Conservation (phyloP, 371 early-diverging fungal species). For the Mortierella sp. region DNA sequence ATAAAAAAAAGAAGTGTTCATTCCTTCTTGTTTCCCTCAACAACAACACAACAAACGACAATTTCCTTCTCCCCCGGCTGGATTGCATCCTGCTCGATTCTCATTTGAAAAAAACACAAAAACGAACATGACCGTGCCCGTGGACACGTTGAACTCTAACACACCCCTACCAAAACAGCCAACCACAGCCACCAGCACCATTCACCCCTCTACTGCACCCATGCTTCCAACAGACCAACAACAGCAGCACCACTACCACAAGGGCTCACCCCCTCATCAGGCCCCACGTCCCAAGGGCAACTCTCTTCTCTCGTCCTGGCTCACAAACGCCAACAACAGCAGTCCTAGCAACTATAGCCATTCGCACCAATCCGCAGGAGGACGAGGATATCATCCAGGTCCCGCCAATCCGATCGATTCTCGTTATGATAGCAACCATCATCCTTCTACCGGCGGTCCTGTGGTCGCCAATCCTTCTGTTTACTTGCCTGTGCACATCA, state of each 20-base stretch:
- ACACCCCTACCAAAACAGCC: not conserved
- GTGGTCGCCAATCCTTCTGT: not conserved
- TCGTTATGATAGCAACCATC: not conserved
- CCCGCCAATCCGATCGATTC: slow-evolving; percentile 8
- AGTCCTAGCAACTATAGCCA: not conserved
- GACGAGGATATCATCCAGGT: slow-evolving; percentile 1
- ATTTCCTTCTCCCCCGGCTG: not conserved
- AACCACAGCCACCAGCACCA: slow-evolving; percentile 29
- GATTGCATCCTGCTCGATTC: slow-evolving; percentile 5
- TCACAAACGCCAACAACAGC: slow-evolving; percentile 4
- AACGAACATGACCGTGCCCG: slow-evolving; percentile 33
- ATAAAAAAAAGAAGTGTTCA: slow-evolving; percentile 5
- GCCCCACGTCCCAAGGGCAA: slow-evolving; percentile 13
- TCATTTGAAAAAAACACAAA: not conserved
- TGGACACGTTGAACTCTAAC: slow-evolving; percentile 7
- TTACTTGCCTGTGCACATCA: not conserved
- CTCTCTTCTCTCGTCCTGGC: slow-evolving; percentile 44
- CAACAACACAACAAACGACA: not conserved
- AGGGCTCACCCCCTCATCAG: slow-evolving; percentile 22
- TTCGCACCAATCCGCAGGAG: not conserved
- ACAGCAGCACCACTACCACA: slow-evolving; percentile 26
- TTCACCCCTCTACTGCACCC: slow-evolving; percentile 25
- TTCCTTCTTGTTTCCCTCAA: not conserved
- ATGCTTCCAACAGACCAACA: slow-evolving; percentile 44
- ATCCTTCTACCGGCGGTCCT: not conserved